Conservation (phyloP, 2,329 filamentous ascomycete species). For the Colletotrichum lentis region DNA sequence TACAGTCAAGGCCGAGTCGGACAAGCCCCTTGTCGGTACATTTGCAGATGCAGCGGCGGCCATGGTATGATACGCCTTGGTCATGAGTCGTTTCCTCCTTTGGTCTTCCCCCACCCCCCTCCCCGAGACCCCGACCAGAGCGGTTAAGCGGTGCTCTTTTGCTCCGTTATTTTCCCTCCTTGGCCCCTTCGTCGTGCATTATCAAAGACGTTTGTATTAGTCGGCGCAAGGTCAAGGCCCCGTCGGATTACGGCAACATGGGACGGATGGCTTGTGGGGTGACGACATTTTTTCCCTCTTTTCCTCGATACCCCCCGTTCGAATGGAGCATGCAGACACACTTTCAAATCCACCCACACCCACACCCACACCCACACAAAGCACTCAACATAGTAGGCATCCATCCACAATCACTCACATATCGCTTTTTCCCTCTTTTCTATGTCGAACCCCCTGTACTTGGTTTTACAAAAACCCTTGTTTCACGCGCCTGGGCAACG, state of each 20-base stretch:
- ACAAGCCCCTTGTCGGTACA: slow-evolving; percentile 63
- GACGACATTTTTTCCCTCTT: slow-evolving; percentile 32
- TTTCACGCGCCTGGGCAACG: slow-evolving; percentile 30
- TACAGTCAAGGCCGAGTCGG: slow-evolving; percentile 51
- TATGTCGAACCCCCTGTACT: slow-evolving; percentile 29
- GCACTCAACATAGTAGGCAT: neutral
- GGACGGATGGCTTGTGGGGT: slow-evolving; percentile 30
- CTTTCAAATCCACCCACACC: slow-evolving; percentile 19
- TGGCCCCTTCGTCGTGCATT: slow-evolving; percentile 3
- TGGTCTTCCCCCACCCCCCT: neutral
- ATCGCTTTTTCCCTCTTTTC: slow-evolving; percentile 20
- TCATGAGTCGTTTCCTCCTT: slow-evolving; percentile 27
- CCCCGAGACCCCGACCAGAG: slow-evolving; percentile 1
- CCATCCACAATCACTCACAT: slow-evolving; percentile 33
- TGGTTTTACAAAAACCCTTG: slow-evolving; percentile 25
- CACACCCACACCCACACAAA: slow-evolving; percentile 4
- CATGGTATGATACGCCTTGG: slow-evolving; percentile 50
- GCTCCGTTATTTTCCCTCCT: neutral
- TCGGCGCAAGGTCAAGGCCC: slow-evolving; percentile 18
- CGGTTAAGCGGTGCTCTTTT: slow-evolving; percentile 10
- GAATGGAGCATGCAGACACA: slow-evolving; percentile 17
- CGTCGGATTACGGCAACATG: slow-evolving; percentile 32
- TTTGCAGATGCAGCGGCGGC: slow-evolving; percentile 67
- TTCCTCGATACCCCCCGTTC: slow-evolving; percentile 29
- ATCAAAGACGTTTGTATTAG: slow-evolving; percentile 21